These are phyloP conservation scores for sunflower (Helianthus annuus) DNA, from an alignment of 129 eudicot genomes.

Conservation along the genomic window DNA sequence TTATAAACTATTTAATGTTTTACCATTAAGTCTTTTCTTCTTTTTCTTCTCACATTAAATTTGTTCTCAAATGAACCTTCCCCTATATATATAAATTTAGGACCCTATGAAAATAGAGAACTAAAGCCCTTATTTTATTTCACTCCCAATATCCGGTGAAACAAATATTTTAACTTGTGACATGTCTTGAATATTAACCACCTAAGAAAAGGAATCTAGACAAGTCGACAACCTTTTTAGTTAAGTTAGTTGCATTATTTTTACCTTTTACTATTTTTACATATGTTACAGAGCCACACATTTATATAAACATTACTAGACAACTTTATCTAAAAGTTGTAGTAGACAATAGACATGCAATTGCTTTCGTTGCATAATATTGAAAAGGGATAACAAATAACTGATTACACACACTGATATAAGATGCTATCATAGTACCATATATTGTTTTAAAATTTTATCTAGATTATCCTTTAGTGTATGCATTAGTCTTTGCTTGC, in stretches of 20 bases:
- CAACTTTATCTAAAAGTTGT: conserved; percentile 5
- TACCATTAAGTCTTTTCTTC: too few relatives aligned
- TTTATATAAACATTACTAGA: background rate
- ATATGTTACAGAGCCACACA: background rate
- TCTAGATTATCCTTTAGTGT: background rate
- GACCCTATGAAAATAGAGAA: too few relatives aligned
- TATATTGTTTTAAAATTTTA: background rate
- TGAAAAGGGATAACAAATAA: background rate
- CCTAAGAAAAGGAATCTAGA: background rate
- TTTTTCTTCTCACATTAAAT: too few relatives aligned
- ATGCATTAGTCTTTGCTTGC: background rate
- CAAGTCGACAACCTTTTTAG: conserved; percentile 18
- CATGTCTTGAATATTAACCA: background rate
- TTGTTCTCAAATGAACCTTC: too few relatives aligned
- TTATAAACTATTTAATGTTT: too few relatives aligned
- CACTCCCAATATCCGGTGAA: background rate
- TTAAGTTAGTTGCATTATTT: background rate
- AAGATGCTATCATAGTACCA: background rate
- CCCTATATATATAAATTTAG: too few relatives aligned
- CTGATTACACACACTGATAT: background rate
- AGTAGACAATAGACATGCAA: conserved; percentile 1
- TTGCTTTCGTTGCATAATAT: background rate
- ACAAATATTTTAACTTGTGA: background rate
- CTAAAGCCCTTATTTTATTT: too few relatives aligned
- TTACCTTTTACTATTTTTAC: background rate